Conservation (phyloP, 1,284 basidiomycete species). For the Austroboletus novae-zelandiae region DNA sequence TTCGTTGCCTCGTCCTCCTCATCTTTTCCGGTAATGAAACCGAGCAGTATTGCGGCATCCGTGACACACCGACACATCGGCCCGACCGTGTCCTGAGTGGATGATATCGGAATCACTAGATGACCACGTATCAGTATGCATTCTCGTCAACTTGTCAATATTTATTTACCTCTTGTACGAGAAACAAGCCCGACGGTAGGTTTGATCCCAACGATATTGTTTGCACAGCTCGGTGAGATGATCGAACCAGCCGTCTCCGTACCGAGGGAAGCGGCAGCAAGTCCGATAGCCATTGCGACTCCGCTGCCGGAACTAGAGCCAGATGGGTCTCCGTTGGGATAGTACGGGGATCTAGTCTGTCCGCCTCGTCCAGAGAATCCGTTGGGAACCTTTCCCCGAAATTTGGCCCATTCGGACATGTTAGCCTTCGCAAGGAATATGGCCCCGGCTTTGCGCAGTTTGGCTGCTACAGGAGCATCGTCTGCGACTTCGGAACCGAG, state of each 20-base stretch:
- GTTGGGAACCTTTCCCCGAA: slow-evolving; percentile 43
- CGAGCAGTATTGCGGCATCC: slow-evolving; percentile 44
- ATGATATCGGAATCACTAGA: slow-evolving; percentile 49
- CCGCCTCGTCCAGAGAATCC: slow-evolving; percentile 54
- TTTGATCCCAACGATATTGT: slow-evolving; percentile 52
- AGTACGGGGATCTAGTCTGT: slow-evolving; percentile 49
- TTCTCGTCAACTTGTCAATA: not conserved
- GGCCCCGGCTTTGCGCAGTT: slow-evolving; percentile 53
- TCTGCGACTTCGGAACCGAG: slow-evolving; percentile 57
- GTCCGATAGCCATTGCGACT: slow-evolving; percentile 47
- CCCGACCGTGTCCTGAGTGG: slow-evolving; percentile 50
- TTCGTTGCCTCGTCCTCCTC: slow-evolving; percentile 44
- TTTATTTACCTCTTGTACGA: slow-evolving; percentile 40
- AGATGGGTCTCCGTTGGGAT: slow-evolving; percentile 46
- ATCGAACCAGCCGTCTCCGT: slow-evolving; percentile 54
- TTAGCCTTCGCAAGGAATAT: slow-evolving; percentile 53
- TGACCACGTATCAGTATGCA: not conserved
- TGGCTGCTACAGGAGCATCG: slow-evolving; percentile 59
- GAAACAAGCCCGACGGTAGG: slow-evolving; percentile 52
- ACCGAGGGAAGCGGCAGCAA: slow-evolving; percentile 49
- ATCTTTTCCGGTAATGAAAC: slow-evolving; percentile 45
- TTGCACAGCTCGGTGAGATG: slow-evolving; percentile 38
- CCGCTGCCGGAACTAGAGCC: slow-evolving; percentile 54
- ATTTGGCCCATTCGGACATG: slow-evolving; percentile 51
- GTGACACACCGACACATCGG: slow-evolving; percentile 47